A percentile compares a stretch with the other conserved stretches of the same genome.
phyloP scores from a whole-genome alignment of 306 rosid genomes.

The Gastrolobium bilobum region DNA sequence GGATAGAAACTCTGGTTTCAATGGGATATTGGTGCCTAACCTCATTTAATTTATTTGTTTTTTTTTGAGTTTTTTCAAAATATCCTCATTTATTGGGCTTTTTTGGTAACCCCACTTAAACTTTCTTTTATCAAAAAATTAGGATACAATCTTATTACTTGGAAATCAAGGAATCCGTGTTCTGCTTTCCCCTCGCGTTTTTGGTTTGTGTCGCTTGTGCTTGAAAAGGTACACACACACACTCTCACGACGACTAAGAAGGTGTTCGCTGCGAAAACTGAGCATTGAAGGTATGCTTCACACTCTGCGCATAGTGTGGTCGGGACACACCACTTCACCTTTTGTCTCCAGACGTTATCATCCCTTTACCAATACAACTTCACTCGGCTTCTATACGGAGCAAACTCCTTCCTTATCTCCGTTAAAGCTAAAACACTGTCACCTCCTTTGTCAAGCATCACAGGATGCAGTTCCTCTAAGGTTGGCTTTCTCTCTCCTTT shows the following conservation, averaged over 20 bases:
- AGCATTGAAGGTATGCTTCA: slow-evolving; percentile 53
- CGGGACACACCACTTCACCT: slow-evolving; percentile 40
- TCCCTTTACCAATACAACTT: slow-evolving; percentile 21
- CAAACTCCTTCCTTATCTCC: slow-evolving; percentile 24
- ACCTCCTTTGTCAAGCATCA: slow-evolving; percentile 43
- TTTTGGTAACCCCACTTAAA: too few relatives aligned
- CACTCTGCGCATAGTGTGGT: slow-evolving; percentile 34
- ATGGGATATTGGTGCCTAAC: too few relatives aligned
- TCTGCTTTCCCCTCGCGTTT: too few relatives aligned
- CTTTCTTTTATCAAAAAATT: too few relatives aligned
- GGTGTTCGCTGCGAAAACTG: slow-evolving; percentile 24
- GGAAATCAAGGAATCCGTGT: too few relatives aligned
- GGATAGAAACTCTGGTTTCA: too few relatives aligned
- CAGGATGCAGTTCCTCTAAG: slow-evolving; percentile 30
- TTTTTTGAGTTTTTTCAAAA: too few relatives aligned
- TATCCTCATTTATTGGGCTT: too few relatives aligned
- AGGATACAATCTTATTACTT: too few relatives aligned
- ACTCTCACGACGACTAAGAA: background rate
- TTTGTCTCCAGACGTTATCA: slow-evolving; percentile 42
- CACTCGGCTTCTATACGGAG: slow-evolving; percentile 40
- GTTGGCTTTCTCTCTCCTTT: too few relatives aligned
- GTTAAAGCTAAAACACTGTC: slow-evolving; percentile 41
- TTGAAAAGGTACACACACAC: background rate
- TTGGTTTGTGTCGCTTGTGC: slow-evolving; percentile 10
- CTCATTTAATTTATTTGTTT: too few relatives aligned